Percentiles rank a stretch among this genome's conserved stretches.
Conservation (phyloP, 2,329 filamentous ascomycete genomes). For the Pestalotiopsis sp. region DNA sequence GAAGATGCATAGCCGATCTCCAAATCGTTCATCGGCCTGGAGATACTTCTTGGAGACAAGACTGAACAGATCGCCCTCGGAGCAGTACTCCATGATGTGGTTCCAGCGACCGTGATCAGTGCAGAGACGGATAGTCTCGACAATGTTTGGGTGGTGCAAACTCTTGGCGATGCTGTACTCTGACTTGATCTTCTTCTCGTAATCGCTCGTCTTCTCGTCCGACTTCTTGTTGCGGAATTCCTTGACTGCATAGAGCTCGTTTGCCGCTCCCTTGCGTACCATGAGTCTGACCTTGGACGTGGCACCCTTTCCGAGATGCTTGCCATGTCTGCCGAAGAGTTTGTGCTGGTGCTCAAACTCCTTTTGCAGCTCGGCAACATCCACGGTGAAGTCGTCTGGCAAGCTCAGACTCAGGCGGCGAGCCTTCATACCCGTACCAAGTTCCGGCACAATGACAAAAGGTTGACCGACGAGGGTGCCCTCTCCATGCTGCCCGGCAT, state of each 20-base stretch:
- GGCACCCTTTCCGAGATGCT: constrained; percentile 78
- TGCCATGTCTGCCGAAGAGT: constrained; percentile 72
- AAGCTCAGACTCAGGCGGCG: constrained; percentile 75
- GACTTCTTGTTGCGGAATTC: constrained; percentile 77
- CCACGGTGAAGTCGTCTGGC: constrained; percentile 74
- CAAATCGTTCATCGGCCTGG: constrained; percentile 61
- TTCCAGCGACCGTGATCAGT: constrained; percentile 77
- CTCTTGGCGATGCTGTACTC: constrained; percentile 89
- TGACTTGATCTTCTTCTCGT: constrained; percentile 87
- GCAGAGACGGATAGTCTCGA: constrained; percentile 78
- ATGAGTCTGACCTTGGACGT: constrained; percentile 84
- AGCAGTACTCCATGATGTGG: constrained; percentile 92
- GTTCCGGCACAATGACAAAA: constrained; percentile 66
- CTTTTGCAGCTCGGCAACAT: constrained; percentile 67
- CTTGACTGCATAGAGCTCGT: constrained; percentile 81
- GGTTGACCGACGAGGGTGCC: constrained; percentile 37
- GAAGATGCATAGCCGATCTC: constrained; percentile 81
- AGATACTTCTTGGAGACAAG: constrained; percentile 75
- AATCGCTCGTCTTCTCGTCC: constrained; percentile 72
- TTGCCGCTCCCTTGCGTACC: constrained; percentile 66
- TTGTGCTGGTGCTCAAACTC: constrained; percentile 75
- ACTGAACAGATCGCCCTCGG: constrained; percentile 77
- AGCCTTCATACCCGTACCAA: constrained; percentile 76
- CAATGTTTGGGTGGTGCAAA: constrained; percentile 83
- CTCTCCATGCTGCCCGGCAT: constrained; percentile 17